Evolutionary conservation across 1,284 basidiomycete genomes (phyloP), one percentile per base, ranked within the genome.

Genomic region (Ustilago shanxiensis): DNA sequence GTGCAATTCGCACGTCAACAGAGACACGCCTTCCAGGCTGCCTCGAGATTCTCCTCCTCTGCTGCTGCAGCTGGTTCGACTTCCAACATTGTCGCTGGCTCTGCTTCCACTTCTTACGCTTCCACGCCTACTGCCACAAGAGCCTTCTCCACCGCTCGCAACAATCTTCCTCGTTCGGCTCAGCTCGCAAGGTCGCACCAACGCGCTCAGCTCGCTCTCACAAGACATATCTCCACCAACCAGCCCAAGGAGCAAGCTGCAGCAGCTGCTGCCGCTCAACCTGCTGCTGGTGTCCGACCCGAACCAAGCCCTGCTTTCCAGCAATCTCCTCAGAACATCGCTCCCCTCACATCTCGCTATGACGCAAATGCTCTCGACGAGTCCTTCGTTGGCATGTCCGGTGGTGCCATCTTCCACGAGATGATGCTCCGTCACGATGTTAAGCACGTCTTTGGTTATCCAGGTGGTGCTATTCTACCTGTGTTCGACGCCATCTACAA

Each of bases 401-500:
- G 96, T 35, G 96, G 96, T 39, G 90, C 98, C 87, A 98, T 99
- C 85, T 98, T 99, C 88, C 95, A 99, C 87, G 95, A 99, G 88
- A 98, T 99, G 96, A 98, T 99, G 94, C 92, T 95, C 67, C 90
- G 96, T 61, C 96, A 99, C 87, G 91, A 90, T 66, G 95, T 99
- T 83, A 97, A 96, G 87, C 93, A 98, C 85, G 91, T 99, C 58
- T 99, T 99, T 85, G 96, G 96, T 53, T 99, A 99, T 88, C 96
- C 96, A 18, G 96, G 96, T 54, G 95, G 95, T 72, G 96, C 96
- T 55, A 98, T 98, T 85, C 91, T 98, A 20, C 97, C 96, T 79
- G 96, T 99, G 45, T 99, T 98, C 87, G 96, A 99, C 87, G 96
- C 97, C 85, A 99, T 98, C 87, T 93, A 98, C 90, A 93, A 98